A percentile compares a stretch with the other conserved stretches of the same genome.
phyloP scores from a whole-genome alignment of 2,329 filamentous ascomycete genomes.

The Aspergillus sp. region DNA sequence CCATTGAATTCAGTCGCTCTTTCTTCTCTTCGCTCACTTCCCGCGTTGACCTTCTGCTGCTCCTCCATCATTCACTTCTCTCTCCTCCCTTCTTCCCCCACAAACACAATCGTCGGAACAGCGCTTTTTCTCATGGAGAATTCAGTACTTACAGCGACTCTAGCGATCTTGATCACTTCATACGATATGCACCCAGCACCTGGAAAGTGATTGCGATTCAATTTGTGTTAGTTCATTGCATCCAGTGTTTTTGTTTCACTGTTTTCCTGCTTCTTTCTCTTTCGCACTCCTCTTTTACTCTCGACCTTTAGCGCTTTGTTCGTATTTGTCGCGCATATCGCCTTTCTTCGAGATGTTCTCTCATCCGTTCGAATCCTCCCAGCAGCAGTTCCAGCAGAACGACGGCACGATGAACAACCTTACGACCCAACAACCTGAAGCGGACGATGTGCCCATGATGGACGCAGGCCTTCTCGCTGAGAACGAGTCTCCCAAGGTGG shows the following conservation, averaged over 20 bases:
- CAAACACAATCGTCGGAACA: background rate
- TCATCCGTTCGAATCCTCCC: background rate
- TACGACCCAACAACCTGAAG: constrained; percentile 11
- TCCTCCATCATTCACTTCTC: background rate
- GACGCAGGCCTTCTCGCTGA: constrained; percentile 18
- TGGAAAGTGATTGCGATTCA: constrained; percentile 18
- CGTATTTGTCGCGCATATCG: background rate
- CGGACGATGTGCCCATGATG: constrained; percentile 20
- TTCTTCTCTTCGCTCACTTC: constrained; percentile 9
- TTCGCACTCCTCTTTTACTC: constrained; percentile 6
- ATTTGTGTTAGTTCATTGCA: background rate
- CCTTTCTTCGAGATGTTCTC: background rate
- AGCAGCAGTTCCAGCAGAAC: background rate
- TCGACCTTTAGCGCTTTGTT: constrained; percentile 5
- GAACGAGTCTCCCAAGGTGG: background rate
- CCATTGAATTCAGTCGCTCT: background rate
- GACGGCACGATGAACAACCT: constrained; percentile 20
- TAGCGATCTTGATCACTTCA: constrained; percentile 10
- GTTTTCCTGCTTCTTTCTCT: constrained; percentile 10
- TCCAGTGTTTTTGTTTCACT: constrained; percentile 10
- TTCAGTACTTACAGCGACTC: constrained; percentile 13
- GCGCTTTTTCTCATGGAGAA: constrained; percentile 18
- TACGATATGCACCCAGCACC: constrained; percentile 20
- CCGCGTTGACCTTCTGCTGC: background rate
- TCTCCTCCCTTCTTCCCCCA: background rate